Evolutionary conservation across 1,284 basidiomycete genomes (phyloP), one percentile per base, ranked within the genome.

Genomic region (Papiliotrema flavescens): DNA sequence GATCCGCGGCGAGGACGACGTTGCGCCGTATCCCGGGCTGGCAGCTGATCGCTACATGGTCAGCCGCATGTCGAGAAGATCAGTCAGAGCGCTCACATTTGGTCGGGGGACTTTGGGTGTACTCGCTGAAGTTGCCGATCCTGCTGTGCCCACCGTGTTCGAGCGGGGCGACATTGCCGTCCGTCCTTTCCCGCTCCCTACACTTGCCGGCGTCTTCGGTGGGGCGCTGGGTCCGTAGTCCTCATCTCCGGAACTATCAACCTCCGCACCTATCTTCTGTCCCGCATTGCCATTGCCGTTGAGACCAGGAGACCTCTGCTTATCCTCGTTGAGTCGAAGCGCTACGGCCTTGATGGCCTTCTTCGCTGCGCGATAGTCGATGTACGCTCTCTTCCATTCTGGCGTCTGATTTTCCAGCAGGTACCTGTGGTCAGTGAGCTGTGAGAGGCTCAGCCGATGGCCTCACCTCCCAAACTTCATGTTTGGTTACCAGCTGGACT

Each of bases 371-470:
- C 71, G 69, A 59, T 77, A 77, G 58, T 77, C 73, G 59, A 78
- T 76, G 56, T 77, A 78, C 11, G 75, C 75, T 23, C 76, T 63
- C 55, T 73, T 74, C 76, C 76, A 77, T 54, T 77, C 76, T 3
- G 74, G 74, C 6, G 74, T 77, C 45, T 68, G 64, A 46, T 76
- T 76, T 37, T 76, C 74, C 19, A 57, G 62, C 14, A 77, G 67
- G 57, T 76, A 76, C 57, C 72, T 75, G 39, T 2, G 20, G 36
- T 36, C 23, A 22, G 42, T 34, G 24, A 4, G n/a, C 37, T 41
- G 8, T 45, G 22, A 14, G 37, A 15, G 6, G 47, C 54, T 42
- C 49, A 53, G 39, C 11, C 15, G 17, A 39, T 37, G 26, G 15
- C n/a, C 61, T 57, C 35, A 65, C 65, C 60, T 59, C 7, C 61